These are phyloP conservation scores for Petrea volubilis DNA, from an alignment of 257 asterid species.

Conservation along the genomic window DNA sequence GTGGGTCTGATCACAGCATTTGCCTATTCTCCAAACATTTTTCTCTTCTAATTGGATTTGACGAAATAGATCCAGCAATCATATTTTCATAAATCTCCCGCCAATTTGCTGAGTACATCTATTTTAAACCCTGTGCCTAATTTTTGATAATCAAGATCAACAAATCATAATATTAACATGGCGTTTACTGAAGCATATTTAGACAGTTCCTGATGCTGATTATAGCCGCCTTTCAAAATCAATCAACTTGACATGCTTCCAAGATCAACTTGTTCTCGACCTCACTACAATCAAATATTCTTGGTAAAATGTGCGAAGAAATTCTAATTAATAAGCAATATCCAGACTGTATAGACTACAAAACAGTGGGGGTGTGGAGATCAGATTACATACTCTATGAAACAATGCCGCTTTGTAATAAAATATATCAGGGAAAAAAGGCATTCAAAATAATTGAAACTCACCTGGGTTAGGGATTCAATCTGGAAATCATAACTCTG, in stretches of 20 bases:
- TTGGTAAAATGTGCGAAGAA: neutral
- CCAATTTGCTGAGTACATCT: neutral
- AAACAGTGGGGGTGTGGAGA: neutral
- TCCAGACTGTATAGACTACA: neutral
- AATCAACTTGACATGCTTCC: neutral
- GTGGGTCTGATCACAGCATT: neutral
- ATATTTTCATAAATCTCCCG: neutral
- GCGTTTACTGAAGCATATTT: neutral
- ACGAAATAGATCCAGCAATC: neutral
- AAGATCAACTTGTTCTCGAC: neutral
- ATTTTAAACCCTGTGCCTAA: no score
- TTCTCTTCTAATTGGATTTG: neutral
- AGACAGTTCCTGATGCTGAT: neutral
- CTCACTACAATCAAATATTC: neutral
- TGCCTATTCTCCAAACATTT: neutral
- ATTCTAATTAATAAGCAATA: neutral
- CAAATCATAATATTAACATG: neutral
- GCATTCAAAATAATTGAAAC: neutral
- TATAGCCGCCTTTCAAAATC: neutral
- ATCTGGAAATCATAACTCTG: conserved; percentile 10
- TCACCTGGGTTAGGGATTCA: conserved; percentile 14
- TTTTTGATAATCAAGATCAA: neutral
- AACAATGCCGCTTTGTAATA: neutral
- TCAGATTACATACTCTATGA: neutral
- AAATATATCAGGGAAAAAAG: neutral